Conservation (phyloP, 2,329 filamentous ascomycete genomes). For the Cercospora sp. region DNA sequence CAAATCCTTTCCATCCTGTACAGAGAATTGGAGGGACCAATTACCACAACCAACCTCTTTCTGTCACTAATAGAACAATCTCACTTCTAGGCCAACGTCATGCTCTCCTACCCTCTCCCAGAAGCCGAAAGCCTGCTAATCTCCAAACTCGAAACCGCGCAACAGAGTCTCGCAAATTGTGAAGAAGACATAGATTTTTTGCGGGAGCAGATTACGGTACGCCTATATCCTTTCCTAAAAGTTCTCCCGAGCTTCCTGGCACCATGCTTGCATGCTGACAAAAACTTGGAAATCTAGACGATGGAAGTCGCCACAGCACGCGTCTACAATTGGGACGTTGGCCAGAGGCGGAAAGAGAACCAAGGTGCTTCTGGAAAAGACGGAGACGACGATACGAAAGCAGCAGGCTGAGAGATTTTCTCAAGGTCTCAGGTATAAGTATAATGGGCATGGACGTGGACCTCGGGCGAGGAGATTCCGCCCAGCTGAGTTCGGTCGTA, state of each 20-base stretch:
- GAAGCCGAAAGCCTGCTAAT: conserved; percentile 80
- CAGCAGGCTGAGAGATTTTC: neutral
- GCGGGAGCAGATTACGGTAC: conserved; percentile 91
- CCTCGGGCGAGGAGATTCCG: too few relatives aligned
- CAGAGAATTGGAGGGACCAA: neutral
- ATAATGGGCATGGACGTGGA: too few relatives aligned
- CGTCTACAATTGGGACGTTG: conserved; percentile 99
- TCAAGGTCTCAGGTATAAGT: neutral
- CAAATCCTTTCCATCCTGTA: neutral
- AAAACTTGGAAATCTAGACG: conserved; percentile 58
- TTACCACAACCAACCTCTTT: too few relatives aligned
- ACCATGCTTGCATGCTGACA: neutral
- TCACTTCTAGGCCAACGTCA: conserved; percentile 81
- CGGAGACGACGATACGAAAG: neutral
- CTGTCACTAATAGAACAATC: too few relatives aligned
- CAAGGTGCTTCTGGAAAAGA: conserved; percentile 30
- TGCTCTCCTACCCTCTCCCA: conserved; percentile 89
- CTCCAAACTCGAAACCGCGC: conserved; percentile 76
- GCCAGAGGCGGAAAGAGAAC: conserved; percentile 91
- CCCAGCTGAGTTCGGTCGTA: too few relatives aligned
- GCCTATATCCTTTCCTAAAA: conserved; percentile 33
- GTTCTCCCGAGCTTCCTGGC: too few relatives aligned
- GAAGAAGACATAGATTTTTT: conserved; percentile 96
- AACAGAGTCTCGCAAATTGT: conserved; percentile 78
- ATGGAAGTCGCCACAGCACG: conserved; percentile 94